Percentiles rank a stretch among this genome's conserved stretches.
These are phyloP conservation scores for Cupressus sempervirens DNA, from an alignment of 75 land plant species.

Conservation along the genomic window DNA sequence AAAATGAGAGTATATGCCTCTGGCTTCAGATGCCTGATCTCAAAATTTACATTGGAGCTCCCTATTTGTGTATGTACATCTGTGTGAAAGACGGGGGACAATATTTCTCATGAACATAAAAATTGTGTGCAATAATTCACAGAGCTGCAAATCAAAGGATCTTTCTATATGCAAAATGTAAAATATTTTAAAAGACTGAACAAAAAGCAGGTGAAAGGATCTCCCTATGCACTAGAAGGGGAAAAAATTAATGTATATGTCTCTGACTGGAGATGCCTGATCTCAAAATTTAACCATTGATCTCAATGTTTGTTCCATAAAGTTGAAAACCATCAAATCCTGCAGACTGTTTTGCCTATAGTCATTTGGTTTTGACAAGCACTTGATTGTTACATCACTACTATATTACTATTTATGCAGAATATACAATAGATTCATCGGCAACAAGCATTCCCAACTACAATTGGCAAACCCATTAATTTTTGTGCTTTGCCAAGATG, in stretches of 20 bases:
- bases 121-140: background rate
- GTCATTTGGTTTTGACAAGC: background rate
- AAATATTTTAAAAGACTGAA: too few relatives aligned
- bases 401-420: background rate
- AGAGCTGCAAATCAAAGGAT: background rate
- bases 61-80: background rate
- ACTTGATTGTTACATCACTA: background rate
- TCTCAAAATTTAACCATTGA: background rate
- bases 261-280: background rate
- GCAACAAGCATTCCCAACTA: background rate
- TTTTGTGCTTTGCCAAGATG: background rate
- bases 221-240: background rate
- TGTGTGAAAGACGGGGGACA: background rate
- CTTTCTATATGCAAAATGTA: background rate
- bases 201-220: background rate
- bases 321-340: background rate
- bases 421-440: background rate
- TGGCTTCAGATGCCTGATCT: background rate
- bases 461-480: background rate
- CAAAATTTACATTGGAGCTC: background rate
- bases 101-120: background rate
- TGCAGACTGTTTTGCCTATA: background rate
- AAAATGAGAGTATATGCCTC: background rate
- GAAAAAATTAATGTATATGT: background rate
- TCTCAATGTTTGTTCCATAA: background rate